These are phyloP conservation scores for Hippophae tibetana DNA, from an alignment of 306 rosid genomes.

Conservation along the genomic window DNA sequence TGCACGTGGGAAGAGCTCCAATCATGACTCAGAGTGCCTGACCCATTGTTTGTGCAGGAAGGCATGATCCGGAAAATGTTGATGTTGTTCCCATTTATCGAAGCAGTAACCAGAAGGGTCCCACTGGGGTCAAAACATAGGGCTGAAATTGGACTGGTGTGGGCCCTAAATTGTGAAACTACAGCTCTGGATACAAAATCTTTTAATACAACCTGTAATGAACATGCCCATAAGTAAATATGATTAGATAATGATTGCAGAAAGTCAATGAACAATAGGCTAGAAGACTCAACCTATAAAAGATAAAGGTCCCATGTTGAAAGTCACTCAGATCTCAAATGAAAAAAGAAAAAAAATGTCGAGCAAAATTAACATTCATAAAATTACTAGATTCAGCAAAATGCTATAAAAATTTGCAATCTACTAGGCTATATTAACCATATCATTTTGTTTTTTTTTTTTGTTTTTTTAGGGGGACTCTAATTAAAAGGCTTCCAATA, in stretches of 20 bases:
- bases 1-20: constrained; percentile 75
- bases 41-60: constrained; percentile 46
- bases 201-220: constrained; percentile 74
- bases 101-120: constrained; percentile 81
- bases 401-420: no score
- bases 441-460: no score
- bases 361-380: no score
- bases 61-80: constrained; percentile 84
- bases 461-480: no score
- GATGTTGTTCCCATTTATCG: constrained; percentile 78
- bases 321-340: no score
- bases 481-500: neutral
- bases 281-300: no score
- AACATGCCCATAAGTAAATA: constrained; percentile 8
- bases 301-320: no score
- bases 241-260: neutral
- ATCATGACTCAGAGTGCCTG: constrained; percentile 51
- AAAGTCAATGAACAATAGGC: constrained; percentile 8
- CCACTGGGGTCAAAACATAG: constrained; percentile 92
- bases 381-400: no score
- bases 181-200: constrained; percentile 67
- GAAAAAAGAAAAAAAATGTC: no score
- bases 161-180: constrained; percentile 81
- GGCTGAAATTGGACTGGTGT: constrained; percentile 82
- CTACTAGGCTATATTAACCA: no score